Evolutionary conservation across 352 stramenopile species (phyloP).

Genomic region (Pythium insidiosum): DNA sequence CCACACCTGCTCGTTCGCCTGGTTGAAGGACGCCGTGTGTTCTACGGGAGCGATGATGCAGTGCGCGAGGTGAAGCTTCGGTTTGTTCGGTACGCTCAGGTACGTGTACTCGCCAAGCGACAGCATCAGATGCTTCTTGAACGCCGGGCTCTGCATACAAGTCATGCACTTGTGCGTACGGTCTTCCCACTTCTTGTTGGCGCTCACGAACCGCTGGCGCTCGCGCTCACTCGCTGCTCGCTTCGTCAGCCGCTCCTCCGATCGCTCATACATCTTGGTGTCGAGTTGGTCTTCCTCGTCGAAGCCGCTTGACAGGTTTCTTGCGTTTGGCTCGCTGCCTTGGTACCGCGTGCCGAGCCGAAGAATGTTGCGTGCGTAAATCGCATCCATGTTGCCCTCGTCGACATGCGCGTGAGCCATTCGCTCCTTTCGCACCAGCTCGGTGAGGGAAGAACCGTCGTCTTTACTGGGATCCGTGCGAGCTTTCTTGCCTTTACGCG

Average conservation of each 20-base stretch:
- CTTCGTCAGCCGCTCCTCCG: constrained; percentile 46
- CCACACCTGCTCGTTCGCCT: constrained; percentile 52
- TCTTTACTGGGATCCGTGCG: constrained; percentile 10
- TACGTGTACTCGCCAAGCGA: constrained; percentile 75
- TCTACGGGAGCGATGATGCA: constrained; percentile 74
- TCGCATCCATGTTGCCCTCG: constrained; percentile 57
- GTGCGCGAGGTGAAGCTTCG: constrained; percentile 48
- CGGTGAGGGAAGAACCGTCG: constrained; percentile 36
- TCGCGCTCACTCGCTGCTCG: constrained; percentile 45
- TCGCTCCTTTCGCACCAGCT: constrained; percentile 73
- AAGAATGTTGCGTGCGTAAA: constrained; percentile 66
- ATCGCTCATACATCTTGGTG: constrained; percentile 44
- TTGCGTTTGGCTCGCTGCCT: constrained; percentile 49
- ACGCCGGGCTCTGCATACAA: constrained; percentile 60
- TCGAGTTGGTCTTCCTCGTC: constrained; percentile 78
- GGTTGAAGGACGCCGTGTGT: constrained; percentile 45
- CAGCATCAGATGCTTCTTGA: constrained; percentile 79
- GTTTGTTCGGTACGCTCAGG: constrained; percentile 47
- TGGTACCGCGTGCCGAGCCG: constrained; percentile 67
- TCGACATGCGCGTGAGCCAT: constrained; percentile 36
- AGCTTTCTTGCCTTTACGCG: constrained; percentile 62
- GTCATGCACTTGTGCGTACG: constrained; percentile 52
- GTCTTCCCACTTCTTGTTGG: constrained; percentile 64
- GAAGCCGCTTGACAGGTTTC: constrained; percentile 67
- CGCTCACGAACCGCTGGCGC: constrained; percentile 33